These are phyloP conservation scores for Coemansia sp. DNA, from an alignment of 192 early-diverging fungal genomes.

Conservation along the genomic window DNA sequence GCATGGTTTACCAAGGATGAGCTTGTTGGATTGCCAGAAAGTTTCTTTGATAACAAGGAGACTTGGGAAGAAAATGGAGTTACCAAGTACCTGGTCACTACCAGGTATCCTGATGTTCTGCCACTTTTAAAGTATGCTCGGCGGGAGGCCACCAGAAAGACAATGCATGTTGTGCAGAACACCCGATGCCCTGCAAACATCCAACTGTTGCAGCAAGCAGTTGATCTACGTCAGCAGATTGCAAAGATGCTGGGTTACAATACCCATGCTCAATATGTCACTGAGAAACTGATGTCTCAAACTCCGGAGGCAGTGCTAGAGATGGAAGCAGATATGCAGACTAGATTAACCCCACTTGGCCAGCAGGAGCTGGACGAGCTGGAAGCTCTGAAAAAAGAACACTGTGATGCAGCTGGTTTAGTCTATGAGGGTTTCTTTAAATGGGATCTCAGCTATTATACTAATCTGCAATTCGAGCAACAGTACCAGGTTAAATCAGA, in stretches of 20 bases:
- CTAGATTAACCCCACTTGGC: conserved; percentile 48
- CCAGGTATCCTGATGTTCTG: conserved; percentile 55
- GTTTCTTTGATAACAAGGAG: conserved; percentile 54
- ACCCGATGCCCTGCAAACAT: conserved; percentile 54
- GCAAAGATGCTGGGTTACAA: conserved; percentile 60
- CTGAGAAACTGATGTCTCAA: conserved; percentile 75
- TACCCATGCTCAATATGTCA: conserved; percentile 57
- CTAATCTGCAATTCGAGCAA: conserved; percentile 57
- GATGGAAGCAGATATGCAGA: conserved; percentile 57
- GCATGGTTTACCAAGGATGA: conserved; percentile 48
- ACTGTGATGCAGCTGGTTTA: conserved; percentile 24
- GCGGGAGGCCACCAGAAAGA: conserved; percentile 48
- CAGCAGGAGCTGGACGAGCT: conserved; percentile 55
- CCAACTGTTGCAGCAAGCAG: conserved; percentile 50
- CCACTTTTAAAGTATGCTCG: conserved; percentile 47
- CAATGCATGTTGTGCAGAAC: too few species aligned
- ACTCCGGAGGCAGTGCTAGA: conserved; percentile 52
- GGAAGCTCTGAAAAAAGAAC: conserved; percentile 55
- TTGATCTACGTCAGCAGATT: conserved; percentile 35
- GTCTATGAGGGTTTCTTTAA: conserved; percentile 54
- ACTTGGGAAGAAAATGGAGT: conserved; percentile 52
- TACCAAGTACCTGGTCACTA: conserved; percentile 55
- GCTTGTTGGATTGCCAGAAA: conserved; percentile 62
- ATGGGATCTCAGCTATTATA: conserved; percentile 69
- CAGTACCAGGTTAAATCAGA: conserved; percentile 61